Percentiles rank a stretch among this genome's conserved stretches.
These are phyloP conservation scores for Punica granatum DNA, from an alignment of 345 rosid genomes.

Conservation along the genomic window DNA sequence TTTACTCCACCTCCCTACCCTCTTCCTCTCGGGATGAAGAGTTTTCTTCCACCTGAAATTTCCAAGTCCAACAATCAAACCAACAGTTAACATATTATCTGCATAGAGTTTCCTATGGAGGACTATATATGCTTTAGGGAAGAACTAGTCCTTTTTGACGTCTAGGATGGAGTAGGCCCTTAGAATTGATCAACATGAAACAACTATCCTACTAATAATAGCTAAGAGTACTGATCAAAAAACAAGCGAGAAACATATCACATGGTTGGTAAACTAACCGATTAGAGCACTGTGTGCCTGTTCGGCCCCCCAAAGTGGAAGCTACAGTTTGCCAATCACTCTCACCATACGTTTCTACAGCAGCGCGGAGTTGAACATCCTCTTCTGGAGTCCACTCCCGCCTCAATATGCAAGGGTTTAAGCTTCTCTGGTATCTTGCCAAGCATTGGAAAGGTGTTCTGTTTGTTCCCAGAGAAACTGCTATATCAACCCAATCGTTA, in stretches of 20 bases:
- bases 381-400: slow-evolving; percentile 82
- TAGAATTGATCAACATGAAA: neutral
- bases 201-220: neutral
- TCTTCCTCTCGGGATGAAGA: slow-evolving; percentile 47
- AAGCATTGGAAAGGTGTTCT: slow-evolving; percentile 91
- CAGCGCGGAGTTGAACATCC: slow-evolving; percentile 68
- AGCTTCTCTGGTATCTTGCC: slow-evolving; percentile 75
- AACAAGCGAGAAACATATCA: neutral
- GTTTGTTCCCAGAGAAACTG: slow-evolving; percentile 55
- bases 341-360: slow-evolving; percentile 66
- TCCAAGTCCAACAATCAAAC: slow-evolving; percentile 1
- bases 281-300: slow-evolving; percentile 89
- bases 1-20: slow-evolving; percentile 51
- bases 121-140: neutral
- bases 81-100: neutral
- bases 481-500: slow-evolving; percentile 62
- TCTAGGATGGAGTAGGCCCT: too few species aligned
- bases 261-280: slow-evolving; percentile 38
- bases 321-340: slow-evolving; percentile 88
- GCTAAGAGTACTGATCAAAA: neutral
- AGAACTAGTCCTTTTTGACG: too few species aligned
- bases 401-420: slow-evolving; percentile 58
- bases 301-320: slow-evolving; percentile 51
- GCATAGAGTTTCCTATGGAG: neutral
- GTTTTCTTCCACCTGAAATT: slow-evolving; percentile 70